A percentile compares a stretch with the other conserved stretches of the same genome.
These are phyloP conservation scores for Coleophoma crateriformis DNA, from an alignment of 2,329 filamentous ascomycete species.

Conservation along the genomic window DNA sequence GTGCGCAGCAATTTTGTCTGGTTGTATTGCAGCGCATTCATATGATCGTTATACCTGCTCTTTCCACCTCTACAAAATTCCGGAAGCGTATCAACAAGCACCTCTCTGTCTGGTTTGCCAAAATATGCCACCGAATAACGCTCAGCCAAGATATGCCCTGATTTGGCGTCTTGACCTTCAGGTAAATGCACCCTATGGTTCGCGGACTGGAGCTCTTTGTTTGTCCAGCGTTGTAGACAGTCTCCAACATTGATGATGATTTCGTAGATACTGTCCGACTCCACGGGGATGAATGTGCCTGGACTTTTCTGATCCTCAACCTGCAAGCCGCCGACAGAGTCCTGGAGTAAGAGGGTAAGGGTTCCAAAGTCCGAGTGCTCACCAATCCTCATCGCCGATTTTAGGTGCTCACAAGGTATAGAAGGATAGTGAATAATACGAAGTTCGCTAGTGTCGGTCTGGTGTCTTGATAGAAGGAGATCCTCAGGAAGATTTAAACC, in stretches of 20 bases:
- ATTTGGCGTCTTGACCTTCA: neutral
- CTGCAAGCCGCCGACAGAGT: slow-evolving; percentile 37
- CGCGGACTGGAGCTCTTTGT: neutral
- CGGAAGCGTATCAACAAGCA: neutral
- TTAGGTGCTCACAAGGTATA: slow-evolving; percentile 20
- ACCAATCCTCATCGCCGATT: slow-evolving; percentile 11
- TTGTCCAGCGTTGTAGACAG: slow-evolving; percentile 14
- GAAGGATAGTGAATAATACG: slow-evolving; percentile 36
- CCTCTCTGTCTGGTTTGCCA: neutral
- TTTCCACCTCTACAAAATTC: neutral
- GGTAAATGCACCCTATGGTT: neutral
- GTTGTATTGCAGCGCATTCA: slow-evolving; percentile 2
- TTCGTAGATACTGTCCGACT: slow-evolving; percentile 4
- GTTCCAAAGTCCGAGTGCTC: slow-evolving; percentile 36
- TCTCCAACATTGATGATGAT: slow-evolving; percentile 40
- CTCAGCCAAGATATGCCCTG: neutral
- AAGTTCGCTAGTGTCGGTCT: slow-evolving; percentile 11
- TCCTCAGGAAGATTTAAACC: slow-evolving; percentile 1
- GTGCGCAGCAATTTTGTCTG: slow-evolving; percentile 1
- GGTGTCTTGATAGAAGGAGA: neutral
- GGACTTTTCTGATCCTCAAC: slow-evolving; percentile 35
- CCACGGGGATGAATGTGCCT: slow-evolving; percentile 33
- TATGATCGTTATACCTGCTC: slow-evolving; percentile 1
- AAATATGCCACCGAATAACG: slow-evolving; percentile 1
- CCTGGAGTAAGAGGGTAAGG: slow-evolving; percentile 39